Base-by-base conservation (phyloP, 352 stramenopile genomes). In the Pythium biforme region DNA sequence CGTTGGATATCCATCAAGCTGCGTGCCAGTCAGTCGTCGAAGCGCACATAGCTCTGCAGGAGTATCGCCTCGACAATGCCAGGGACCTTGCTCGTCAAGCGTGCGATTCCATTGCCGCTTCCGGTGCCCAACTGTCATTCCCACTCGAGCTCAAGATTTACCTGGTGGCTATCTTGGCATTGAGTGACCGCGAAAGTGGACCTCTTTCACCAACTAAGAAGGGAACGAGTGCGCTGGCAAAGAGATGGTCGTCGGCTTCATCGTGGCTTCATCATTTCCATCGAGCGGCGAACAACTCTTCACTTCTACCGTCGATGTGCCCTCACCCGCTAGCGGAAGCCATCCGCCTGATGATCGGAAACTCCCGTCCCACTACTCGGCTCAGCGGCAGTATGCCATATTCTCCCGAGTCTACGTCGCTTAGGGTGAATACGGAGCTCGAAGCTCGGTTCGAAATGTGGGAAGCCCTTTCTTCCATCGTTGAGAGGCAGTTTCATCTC, bases 231-330 rank as follows among this genome's bases (percentile, higher is more conserved):
- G 34, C 77, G 17, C 51, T 70, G 14, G 69, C 72, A 8, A 81
- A 64, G 43, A 57, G 77, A 19, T 69, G 62, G 62, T 50, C 48
- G 1, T 1, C 1, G 55, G 75, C 27, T 23, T 83, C 12, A 22
- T 82, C 19, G 64, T 86, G 77, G 69, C 64, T 94, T 31, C 65
- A 69, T 3, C 82, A 91, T 60, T 90, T 92, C 48, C 92, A 90
- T 55, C 78, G 86, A 19, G 73, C 77, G 17, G 72, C 83, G 1
- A 90, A 88, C 31, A 61, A 33, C 10, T 54, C 69, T 2, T 68
- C 76, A 20, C 26, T 55, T 1, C 25, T 80, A 0, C 40, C 50
- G 11, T 37, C 53, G 3, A 43, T 69, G 3, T 75, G 55, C 11
- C 43, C 69, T 25, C 69, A 75, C 43, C 69, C 69, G 22, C 54